These are phyloP conservation scores for Ceriops decandra DNA, from an alignment of 345 rosid species.

Conservation along the genomic window DNA sequence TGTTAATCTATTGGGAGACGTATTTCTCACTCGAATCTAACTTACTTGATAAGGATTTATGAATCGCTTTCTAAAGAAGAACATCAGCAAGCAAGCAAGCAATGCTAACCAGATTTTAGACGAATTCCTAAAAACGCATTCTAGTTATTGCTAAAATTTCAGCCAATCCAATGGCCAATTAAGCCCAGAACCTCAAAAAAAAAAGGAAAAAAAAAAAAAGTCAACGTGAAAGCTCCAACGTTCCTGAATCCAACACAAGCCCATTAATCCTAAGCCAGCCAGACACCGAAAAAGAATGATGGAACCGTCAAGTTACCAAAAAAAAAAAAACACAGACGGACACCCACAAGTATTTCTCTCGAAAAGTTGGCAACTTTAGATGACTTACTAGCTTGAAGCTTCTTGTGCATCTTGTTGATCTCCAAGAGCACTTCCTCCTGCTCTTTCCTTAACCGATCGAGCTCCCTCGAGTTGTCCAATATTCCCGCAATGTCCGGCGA, in stretches of 20 bases:
- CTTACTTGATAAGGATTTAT: too few species aligned
- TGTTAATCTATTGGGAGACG: neutral
- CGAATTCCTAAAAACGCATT: too few species aligned
- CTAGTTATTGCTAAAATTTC: too few species aligned
- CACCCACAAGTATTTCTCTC: neutral
- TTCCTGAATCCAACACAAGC: constrained; percentile 13
- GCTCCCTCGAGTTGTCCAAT: constrained; percentile 69
- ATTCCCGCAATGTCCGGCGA: constrained; percentile 62
- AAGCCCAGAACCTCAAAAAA: neutral
- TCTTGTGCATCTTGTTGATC: constrained; percentile 86
- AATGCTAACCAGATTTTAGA: neutral
- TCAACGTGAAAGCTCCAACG: neutral
- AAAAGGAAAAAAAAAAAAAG: neutral
- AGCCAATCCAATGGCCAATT: neutral
- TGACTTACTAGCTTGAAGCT: constrained; percentile 64
- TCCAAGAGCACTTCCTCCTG: constrained; percentile 60
- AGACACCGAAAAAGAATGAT: neutral
- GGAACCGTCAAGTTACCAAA: neutral
- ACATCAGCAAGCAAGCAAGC: neutral
- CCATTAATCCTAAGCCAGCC: constrained; percentile 14
- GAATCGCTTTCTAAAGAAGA: neutral
- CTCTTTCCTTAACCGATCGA: constrained; percentile 80
- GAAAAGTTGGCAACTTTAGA: neutral
- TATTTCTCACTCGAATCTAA: too few species aligned
- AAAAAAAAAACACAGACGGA: neutral